phyloP scores from a whole-genome alignment of 2,329 filamentous ascomycete genomes.

The Metarhizium robertsii region DNA sequence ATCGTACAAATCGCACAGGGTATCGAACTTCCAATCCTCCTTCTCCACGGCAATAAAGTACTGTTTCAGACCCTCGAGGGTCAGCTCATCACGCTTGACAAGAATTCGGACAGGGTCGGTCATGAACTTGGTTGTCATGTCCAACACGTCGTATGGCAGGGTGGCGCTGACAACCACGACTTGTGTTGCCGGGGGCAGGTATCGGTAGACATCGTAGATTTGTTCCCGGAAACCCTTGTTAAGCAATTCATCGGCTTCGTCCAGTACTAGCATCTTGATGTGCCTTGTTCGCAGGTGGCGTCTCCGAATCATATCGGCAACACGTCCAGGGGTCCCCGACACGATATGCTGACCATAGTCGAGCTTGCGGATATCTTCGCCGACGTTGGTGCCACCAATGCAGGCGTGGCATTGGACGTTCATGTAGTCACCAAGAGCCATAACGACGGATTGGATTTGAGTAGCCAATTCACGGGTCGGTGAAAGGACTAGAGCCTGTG shows the following conservation, averaged over 20 bases:
- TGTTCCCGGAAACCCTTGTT: constrained; percentile 96
- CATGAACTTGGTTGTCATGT: constrained; percentile 99
- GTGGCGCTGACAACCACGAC: constrained; percentile 98
- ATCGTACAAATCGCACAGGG: constrained; percentile 96
- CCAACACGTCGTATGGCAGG: constrained; percentile 92
- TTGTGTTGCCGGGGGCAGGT: constrained; percentile 91
- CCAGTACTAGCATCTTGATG: constrained; percentile 56
- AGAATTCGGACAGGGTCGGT: constrained; percentile 92
- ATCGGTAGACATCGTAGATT: constrained; percentile 98
- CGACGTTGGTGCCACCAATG: constrained; percentile 95
- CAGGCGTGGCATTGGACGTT: constrained; percentile 98
- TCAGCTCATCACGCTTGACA: constrained; percentile 97
- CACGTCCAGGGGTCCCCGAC: constrained; percentile 92
- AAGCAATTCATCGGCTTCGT: constrained; percentile 56
- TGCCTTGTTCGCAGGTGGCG: constrained; percentile 48
- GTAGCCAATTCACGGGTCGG: constrained; percentile 94
- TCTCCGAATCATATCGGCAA: constrained; percentile 57
- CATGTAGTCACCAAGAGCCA: constrained; percentile 99
- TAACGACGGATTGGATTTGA: constrained; percentile 96
- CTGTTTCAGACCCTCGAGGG: constrained; percentile 93
- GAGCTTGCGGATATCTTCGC: constrained; percentile 94
- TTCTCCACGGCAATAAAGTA: constrained; percentile 99
- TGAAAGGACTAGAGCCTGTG: constrained; percentile 89
- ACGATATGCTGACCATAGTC: constrained; percentile 98
- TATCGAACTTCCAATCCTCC: constrained; percentile 99